These are phyloP conservation scores for Nicotiana sylvestris DNA, from an alignment of 257 asterid species.

Conservation along the genomic window DNA sequence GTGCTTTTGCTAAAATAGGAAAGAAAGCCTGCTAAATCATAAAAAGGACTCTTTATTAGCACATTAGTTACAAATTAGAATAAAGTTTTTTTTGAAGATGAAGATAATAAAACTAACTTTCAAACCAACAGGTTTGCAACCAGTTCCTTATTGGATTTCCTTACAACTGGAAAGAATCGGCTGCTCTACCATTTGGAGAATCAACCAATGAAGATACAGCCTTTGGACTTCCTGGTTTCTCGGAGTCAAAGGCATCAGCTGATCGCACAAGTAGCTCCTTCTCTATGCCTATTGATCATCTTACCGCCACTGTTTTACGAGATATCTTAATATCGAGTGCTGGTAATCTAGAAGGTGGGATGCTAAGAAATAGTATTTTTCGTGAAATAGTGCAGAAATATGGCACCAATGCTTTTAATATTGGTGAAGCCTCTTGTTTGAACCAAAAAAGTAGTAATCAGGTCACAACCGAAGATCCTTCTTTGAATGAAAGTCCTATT, in stretches of 20 bases:
- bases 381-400: slow-evolving; percentile 23
- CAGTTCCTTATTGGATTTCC: slow-evolving; percentile 69
- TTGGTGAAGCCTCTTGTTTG: slow-evolving; percentile 3
- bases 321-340: slow-evolving; percentile 22
- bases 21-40: background rate
- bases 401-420: slow-evolving; percentile 7
- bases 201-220: slow-evolving; percentile 11
- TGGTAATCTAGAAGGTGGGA: slow-evolving; percentile 16
- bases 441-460: slow-evolving; percentile 11
- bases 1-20: background rate
- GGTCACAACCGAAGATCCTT: background rate
- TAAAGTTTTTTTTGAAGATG: background rate
- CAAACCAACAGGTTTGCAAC: slow-evolving; percentile 38
- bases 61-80: background rate
- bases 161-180: slow-evolving; percentile 60
- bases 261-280: background rate
- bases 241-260: slow-evolving; percentile 19
- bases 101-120: background rate
- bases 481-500: slow-evolving; percentile 10
- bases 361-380: slow-evolving; percentile 16
- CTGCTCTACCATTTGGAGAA: slow-evolving; percentile 33
- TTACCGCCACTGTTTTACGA: slow-evolving; percentile 21
- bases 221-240: slow-evolving; percentile 15
- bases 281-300: slow-evolving; percentile 17
- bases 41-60: background rate